phyloP scores from a whole-genome alignment of 1,284 basidiomycete genomes.

The Cystobasidiaceae sp. region DNA sequence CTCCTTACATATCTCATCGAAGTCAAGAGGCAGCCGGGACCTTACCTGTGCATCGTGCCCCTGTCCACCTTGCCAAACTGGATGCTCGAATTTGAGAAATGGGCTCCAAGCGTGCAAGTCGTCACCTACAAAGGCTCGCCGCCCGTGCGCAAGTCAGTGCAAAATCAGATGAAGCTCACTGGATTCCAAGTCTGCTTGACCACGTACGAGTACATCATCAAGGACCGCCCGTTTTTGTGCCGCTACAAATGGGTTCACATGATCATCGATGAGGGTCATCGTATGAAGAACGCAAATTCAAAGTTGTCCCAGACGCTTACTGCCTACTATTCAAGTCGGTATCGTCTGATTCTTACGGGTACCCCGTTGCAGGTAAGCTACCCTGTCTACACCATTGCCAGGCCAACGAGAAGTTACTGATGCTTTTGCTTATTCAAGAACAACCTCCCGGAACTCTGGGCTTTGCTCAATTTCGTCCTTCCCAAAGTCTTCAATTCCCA shows the following conservation, averaged over 20 bases:
- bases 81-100: slow-evolving; percentile 94
- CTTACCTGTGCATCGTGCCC: slow-evolving; percentile 96
- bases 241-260: slow-evolving; percentile 98
- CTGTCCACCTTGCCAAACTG: slow-evolving; percentile 98
- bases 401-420: no score
- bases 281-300: slow-evolving; percentile 98
- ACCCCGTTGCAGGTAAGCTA: slow-evolving; percentile 73
- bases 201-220: slow-evolving; percentile 99
- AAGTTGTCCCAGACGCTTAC: slow-evolving; percentile 91
- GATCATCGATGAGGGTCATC: slow-evolving; percentile 99
- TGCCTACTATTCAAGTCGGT: slow-evolving; percentile 85
- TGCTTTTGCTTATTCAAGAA: slow-evolving; percentile 57
- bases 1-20: slow-evolving; percentile 95
- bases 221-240: slow-evolving; percentile 82
- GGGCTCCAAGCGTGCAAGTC: slow-evolving; percentile 82
- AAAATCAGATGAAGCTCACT: slow-evolving; percentile 61
- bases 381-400: not conserved
- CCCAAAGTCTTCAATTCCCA: slow-evolving; percentile 99
- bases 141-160: slow-evolving; percentile 65
- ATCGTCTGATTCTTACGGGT: slow-evolving; percentile 93
- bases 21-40: slow-evolving; percentile 80
- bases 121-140: slow-evolving; percentile 95
- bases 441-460: slow-evolving; percentile 97
- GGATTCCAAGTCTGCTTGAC: slow-evolving; percentile 95
- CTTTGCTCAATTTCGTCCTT: slow-evolving; percentile 94